Evolutionary conservation across 176 grass and related monocot species (phyloP), one percentile per base, ranked within the genome.

Genomic region (Urochloa ruziziensis): DNA sequence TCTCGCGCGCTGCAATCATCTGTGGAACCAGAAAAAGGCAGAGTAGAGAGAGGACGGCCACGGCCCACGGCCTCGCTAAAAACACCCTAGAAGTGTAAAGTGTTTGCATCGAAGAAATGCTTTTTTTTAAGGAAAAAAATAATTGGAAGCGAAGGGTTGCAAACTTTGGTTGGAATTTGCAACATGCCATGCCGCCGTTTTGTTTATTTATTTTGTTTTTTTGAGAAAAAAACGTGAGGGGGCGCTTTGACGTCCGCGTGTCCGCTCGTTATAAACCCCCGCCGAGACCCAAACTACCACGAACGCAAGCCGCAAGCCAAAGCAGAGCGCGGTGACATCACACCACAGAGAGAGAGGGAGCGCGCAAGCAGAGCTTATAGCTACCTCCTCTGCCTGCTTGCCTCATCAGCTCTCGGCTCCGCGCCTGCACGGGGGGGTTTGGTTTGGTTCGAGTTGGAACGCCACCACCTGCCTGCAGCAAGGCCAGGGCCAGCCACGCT

Each of bases 221-320:
- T 59, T 0, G 47, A 82, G 80, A 81, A n/a, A n/a, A n/a, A n/a
- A 67, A 76, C 49, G 64, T 82, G 89, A 73, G 17, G 24, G 44
- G 56, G 29, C 24, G 71, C 34, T 60, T 60, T 25, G 72, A 85
- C 82, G 78, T 62, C 65, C 82, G 81, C 66, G 78, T 86, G 83
- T 73, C 73, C 48, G 14, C 66, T 44, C 67, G 49, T 82, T 88
- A 85, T 85, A 91, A 88, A 82, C 79, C 79, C 74, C 44, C 43
- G 7, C 29, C 29, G 44, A 15, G 73, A 62, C 59, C 82, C 82
- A 82, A 61, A 48, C 82, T 36, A 74, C 37, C 37, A 72, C 33
- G 33, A 62, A 59, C 62, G 23, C 32, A 54, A 68, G 36, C 61
- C n/a, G n/a, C n/a, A n/a, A n/a, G n/a, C n/a, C n/a, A n/a, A 9